A percentile compares a stretch with the other conserved stretches of the same genome.
These are phyloP conservation scores for Puccinia brachypodii DNA, from an alignment of 1,284 basidiomycete genomes.

Conservation along the genomic window DNA sequence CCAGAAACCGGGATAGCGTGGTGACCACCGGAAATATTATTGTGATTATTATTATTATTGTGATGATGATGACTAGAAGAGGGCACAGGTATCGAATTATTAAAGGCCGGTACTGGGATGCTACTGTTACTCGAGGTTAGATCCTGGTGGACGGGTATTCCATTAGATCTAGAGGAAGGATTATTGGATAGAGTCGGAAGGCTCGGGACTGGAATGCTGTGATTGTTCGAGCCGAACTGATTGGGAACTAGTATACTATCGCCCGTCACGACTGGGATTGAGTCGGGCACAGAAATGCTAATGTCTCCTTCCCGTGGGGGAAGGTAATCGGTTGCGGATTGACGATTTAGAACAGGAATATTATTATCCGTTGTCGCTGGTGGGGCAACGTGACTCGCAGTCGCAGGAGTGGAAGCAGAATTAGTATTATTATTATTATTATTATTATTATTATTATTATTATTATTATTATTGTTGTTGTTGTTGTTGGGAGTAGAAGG, in stretches of 20 bases:
- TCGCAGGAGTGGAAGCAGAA: constrained; percentile 6
- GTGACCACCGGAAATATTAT: background rate
- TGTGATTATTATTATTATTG: too few relatives aligned
- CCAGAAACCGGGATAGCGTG: background rate
- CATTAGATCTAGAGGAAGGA: background rate
- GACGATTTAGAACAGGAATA: constrained; percentile 13
- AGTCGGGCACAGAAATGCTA: constrained; percentile 20
- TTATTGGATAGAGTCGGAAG: background rate
- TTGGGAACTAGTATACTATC: constrained; percentile 35
- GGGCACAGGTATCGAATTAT: background rate
- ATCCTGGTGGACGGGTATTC: constrained; percentile 5
- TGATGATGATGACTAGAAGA: background rate
- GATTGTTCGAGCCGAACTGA: constrained; percentile 23
- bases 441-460: too few relatives aligned
- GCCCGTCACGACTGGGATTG: constrained; percentile 7
- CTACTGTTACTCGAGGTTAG: constrained; percentile 7
- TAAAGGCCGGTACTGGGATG: constrained; percentile 10
- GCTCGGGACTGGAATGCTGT: constrained; percentile 41
- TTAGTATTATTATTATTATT: too few relatives aligned
- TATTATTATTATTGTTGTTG: background rate
- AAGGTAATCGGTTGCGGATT: background rate
- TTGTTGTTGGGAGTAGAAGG: background rate
- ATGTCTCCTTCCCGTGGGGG: constrained; percentile 10
- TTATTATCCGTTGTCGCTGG: background rate
- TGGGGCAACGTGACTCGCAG: background rate